These are phyloP conservation scores for Monosporascus cannonballus DNA, from an alignment of 2,329 filamentous ascomycete genomes.

Conservation along the genomic window DNA sequence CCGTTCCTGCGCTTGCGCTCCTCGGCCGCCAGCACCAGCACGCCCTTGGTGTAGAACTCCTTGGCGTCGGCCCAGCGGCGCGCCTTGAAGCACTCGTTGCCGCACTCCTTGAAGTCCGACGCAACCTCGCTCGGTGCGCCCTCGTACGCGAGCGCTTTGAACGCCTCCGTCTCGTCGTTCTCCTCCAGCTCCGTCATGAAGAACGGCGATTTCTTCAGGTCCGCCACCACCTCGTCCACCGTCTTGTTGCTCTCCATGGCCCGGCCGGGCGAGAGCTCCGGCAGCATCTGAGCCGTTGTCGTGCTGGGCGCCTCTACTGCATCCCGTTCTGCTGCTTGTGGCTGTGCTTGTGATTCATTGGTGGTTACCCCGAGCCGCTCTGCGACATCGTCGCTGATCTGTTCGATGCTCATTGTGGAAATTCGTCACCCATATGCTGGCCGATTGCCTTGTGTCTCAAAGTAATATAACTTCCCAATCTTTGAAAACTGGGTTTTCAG, in stretches of 20 bases:
- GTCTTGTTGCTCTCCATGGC: conserved; percentile 38
- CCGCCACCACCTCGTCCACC: conserved; percentile 49
- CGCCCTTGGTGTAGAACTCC: conserved; percentile 87
- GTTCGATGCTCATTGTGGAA: conserved; percentile 31
- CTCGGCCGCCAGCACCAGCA: conserved; percentile 63
- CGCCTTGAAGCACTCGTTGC: conserved; percentile 78
- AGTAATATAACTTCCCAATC: neutral
- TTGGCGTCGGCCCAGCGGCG: conserved; percentile 75
- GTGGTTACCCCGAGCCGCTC: conserved; percentile 31
- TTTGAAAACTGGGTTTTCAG: neutral
- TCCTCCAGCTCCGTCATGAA: conserved; percentile 96
- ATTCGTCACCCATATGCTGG: neutral
- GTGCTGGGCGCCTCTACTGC: conserved; percentile 4
- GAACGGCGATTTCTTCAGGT: conserved; percentile 62
- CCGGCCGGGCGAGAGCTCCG: conserved; percentile 41
- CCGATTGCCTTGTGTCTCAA: neutral
- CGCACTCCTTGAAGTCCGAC: conserved; percentile 80
- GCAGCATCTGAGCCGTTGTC: conserved; percentile 17
- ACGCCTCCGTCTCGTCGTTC: conserved; percentile 77
- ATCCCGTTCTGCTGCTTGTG: conserved; percentile 4
- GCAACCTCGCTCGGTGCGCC: conserved; percentile 81
- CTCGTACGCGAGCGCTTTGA: conserved; percentile 88
- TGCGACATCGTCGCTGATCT: conserved; percentile 33
- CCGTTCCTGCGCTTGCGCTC: conserved; percentile 45
- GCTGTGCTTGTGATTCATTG: conserved; percentile 11